phyloP scores from a whole-genome alignment of 768 basidiomycete species.

The Calocybe gangraenosa region DNA sequence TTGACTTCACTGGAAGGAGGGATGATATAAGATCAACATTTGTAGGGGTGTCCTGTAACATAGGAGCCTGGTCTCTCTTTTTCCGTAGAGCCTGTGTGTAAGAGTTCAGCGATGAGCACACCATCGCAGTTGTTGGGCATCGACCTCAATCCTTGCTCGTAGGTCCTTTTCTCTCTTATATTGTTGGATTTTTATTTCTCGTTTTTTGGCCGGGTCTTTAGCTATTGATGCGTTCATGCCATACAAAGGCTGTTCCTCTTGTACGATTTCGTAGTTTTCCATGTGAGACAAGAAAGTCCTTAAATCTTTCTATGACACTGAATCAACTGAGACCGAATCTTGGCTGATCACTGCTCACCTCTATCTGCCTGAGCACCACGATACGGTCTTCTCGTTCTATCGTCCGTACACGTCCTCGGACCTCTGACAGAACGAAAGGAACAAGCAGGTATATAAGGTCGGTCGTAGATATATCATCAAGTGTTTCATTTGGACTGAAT shows the following conservation, averaged over 20 bases:
- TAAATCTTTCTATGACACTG: conserved; percentile 39
- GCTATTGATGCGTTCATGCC: conserved; percentile 42
- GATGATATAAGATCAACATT: conserved; percentile 65
- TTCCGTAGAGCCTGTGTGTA: conserved; percentile 50
- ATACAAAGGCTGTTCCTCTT: conserved; percentile 55
- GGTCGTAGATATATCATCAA: conserved; percentile 78
- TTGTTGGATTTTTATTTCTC: conserved; percentile 90
- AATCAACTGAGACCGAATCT: conserved; percentile 15
- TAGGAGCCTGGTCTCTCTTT: conserved; percentile 40
- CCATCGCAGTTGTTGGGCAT: conserved; percentile 7
- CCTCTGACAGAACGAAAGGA: conserved; percentile 63
- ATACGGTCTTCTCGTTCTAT: conserved; percentile 57
- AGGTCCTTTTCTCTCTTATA: conserved; percentile 85
- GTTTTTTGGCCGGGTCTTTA: conserved; percentile 60
- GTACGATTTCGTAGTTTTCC: conserved; percentile 64
- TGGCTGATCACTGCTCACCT: conserved; percentile 41
- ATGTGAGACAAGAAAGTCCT: conserved; percentile 43
- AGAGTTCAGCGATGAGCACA: neutral
- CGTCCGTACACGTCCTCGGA: conserved; percentile 55
- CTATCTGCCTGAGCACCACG: conserved; percentile 45
- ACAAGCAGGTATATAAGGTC: conserved; percentile 75
- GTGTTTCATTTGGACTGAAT: conserved; percentile 79
- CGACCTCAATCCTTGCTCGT: conserved; percentile 63
- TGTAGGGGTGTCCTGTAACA: conserved; percentile 29
- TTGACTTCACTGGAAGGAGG: conserved; percentile 42